Base-by-base conservation (phyloP, 257 asterid species). In the Ilex asprella region DNA sequence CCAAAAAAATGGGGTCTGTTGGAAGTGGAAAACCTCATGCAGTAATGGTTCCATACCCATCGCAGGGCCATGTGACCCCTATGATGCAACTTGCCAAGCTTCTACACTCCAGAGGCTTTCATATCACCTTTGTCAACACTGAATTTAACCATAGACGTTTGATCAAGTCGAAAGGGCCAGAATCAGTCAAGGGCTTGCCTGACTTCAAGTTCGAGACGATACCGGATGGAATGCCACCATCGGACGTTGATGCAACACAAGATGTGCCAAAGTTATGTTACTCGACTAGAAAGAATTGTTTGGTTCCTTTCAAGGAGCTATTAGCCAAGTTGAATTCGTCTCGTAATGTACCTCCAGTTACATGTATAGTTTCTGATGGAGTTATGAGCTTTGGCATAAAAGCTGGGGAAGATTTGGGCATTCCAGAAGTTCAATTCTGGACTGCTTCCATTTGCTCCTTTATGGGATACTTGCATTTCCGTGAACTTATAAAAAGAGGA, bases 401-500 rank as follows among this genome's bases (percentile, higher is more conserved):
- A 49, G 54, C 54, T 15, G 54, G 54, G 1, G 14, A 49, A 49
- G 54, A 49, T 12, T 1, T 49, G 54, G 54, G 54, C 10, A 49
- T 49, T 49, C 54, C 54, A n/a, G 54, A 49, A n/a, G 54, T 49
- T 49, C 54, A 49, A n/a, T 49, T 49, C 16, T 49, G 54, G 54
- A 49, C 54, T 1, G 54, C 54, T 15, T 49, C 54, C 3, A 12
- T 12, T 49, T 49, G 54, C 10, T 49, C 54, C 10, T 49, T 49
- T 12, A 49, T 49, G 54, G 54, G 54, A 49, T 49, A 49, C 10
- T 49, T 49, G 54, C 54, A 49, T 49, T 15, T 1, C 54, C 54
- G 54, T 49, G 54, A 49, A 49, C 14, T 49, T 12, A 49, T 49
- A 2, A 49, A 12, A 49, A 49, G 54, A 3, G 54, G 54, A 2